phyloP scores from a whole-genome alignment of 2,329 filamentous ascomycete genomes.

The Diaporthe ilicicola region DNA sequence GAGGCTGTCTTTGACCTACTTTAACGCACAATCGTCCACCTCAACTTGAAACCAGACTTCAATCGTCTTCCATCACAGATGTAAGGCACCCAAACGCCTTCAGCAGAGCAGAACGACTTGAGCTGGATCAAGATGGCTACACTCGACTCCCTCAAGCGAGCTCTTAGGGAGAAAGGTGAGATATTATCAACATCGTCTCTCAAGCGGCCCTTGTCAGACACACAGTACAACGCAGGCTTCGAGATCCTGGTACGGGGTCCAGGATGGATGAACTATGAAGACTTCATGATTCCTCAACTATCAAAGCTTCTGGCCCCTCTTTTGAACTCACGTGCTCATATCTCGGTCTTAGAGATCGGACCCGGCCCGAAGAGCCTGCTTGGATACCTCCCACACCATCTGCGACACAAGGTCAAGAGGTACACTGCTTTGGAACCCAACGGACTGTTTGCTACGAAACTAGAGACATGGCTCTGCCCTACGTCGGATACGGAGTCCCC shows the following conservation, averaged over 20 bases:
- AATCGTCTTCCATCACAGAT: no score
- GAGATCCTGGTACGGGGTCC: slow-evolving; percentile 48
- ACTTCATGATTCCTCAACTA: slow-evolving; percentile 63
- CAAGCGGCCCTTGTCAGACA: slow-evolving; percentile 43
- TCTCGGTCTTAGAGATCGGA: slow-evolving; percentile 68
- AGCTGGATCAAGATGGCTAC: neutral
- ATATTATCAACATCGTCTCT: neutral
- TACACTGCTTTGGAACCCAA: slow-evolving; percentile 67
- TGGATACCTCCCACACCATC: slow-evolving; percentile 51
- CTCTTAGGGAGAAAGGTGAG: neutral
- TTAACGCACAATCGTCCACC: no score
- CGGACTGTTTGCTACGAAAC: slow-evolving; percentile 49
- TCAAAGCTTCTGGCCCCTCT: slow-evolving; percentile 50
- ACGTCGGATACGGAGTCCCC: slow-evolving; percentile 41
- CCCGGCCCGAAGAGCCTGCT: slow-evolving; percentile 66
- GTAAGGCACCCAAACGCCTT: no score
- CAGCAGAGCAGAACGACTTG: no score
- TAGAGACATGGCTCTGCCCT: slow-evolving; percentile 53
- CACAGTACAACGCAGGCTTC: slow-evolving; percentile 59
- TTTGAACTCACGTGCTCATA: slow-evolving; percentile 46
- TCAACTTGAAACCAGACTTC: no score
- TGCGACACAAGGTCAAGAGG: slow-evolving; percentile 53
- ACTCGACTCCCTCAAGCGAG: neutral
- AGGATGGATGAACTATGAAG: slow-evolving; percentile 51
- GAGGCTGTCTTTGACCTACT: no score